Percentiles rank a stretch among this genome's conserved stretches.
Conservation (phyloP, 768 basidiomycete genomes). For the Lentinula aciculospora region DNA sequence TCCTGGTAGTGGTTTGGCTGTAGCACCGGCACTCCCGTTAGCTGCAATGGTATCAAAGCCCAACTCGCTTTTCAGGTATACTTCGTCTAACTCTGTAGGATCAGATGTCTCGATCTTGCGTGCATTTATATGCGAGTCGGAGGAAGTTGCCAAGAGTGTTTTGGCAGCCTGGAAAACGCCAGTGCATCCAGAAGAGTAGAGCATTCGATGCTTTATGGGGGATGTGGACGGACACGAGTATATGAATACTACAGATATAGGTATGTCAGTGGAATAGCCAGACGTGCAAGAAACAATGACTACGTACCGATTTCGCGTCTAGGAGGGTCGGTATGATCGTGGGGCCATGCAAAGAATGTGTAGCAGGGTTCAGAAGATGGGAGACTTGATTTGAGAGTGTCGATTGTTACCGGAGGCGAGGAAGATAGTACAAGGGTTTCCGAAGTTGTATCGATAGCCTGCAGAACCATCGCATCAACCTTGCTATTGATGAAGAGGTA, state of each 20-base stretch:
- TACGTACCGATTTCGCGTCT: constrained; percentile 57
- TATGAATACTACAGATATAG: constrained; percentile 62
- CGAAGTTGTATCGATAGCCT: constrained; percentile 64
- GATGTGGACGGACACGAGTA: constrained; percentile 85
- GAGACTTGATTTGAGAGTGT: constrained; percentile 41
- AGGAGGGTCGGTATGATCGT: constrained; percentile 28
- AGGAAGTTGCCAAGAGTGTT: constrained; percentile 37
- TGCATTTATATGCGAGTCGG: constrained; percentile 34
- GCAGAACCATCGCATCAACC: not conserved
- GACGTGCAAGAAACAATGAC: not conserved
- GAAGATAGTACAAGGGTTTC: constrained; percentile 53
- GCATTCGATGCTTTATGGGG: constrained; percentile 82
- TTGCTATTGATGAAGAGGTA: not conserved
- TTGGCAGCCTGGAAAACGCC: constrained; percentile 55
- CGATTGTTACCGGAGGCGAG: constrained; percentile 30
- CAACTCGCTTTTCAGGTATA: constrained; percentile 56
- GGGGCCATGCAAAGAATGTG: constrained; percentile 64
- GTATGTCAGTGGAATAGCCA: not conserved
- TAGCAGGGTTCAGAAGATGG: constrained; percentile 61
- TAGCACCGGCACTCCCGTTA: constrained; percentile 5
- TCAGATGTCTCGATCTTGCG: constrained; percentile 84
- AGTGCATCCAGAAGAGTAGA: constrained; percentile 73
- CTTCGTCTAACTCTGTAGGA: constrained; percentile 63
- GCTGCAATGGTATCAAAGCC: constrained; percentile 21
- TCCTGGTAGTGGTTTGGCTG: constrained; percentile 6